Evolutionary conservation across 495 filamentous ascomycete species (phyloP), one percentile per base, ranked within the genome.

Genomic region (Hyaloscypha bicolor): DNA sequence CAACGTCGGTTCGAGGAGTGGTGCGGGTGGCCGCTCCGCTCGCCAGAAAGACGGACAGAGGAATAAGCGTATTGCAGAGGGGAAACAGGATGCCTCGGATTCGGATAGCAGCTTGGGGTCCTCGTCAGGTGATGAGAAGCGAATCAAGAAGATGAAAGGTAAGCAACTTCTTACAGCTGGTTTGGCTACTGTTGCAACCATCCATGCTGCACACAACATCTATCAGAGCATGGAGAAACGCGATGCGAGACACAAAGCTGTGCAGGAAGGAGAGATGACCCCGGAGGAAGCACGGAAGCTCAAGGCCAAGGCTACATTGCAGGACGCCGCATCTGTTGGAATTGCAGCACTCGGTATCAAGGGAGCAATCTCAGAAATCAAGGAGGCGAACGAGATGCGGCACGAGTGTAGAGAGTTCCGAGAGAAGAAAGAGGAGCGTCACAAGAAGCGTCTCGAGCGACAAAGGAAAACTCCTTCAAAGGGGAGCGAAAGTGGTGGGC

Each of bases 271-370:
- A 33, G 83, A 89, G 68, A 88, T 97, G 74, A 86, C 87, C 9
- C 81, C 84, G 0, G 86, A 93, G 65, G 87, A 95, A 75, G 92
- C 92, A 58, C 82, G 86, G 65, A 93, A 90, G 77, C 80, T 87
- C 63, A 90, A 90, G 73, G 85, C 86, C 12, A 96, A 91, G 76
- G 90, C 89, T 21, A 82, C 90, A 63, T 69, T 93, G 59, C 85
- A 90, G 74, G 92, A 96, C 75, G 87, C 87, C 12, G 89, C 92
- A 3, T 89, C 89, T 42, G 81, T 96, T 1, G 92, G 93, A 69
- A 90, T 97, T 59, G 93, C 93, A 14, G 92, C 91, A 3, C 80
- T 96, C 37, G 92, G 93, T 74, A 90, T 96, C 82, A 93, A 93
- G 78, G 88, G 90, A 39, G 93, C 92, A 52, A 82, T 93, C 69